These are phyloP conservation scores for Lentinula sp. DNA, from an alignment of 768 basidiomycete species.

Conservation along the genomic window DNA sequence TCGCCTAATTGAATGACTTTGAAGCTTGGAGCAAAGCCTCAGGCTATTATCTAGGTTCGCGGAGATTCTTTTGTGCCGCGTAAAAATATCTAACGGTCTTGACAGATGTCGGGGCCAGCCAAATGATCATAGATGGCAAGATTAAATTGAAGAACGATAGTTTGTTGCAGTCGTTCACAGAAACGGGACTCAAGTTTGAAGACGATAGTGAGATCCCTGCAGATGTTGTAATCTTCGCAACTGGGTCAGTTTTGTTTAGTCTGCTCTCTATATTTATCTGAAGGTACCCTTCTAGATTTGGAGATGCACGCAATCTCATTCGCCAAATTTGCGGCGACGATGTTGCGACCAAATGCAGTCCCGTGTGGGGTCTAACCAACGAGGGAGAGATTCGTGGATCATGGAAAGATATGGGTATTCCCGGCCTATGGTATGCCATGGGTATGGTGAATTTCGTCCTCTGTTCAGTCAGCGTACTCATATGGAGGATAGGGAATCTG, in stretches of 20 bases:
- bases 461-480: neutral
- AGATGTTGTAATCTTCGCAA: conserved; percentile 56
- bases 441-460: neutral
- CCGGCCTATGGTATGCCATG: conserved; percentile 46
- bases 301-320: conserved; percentile 33
- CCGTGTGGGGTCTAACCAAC: conserved; percentile 54
- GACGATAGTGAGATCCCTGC: conserved; percentile 40
- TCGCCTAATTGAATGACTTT: conserved; percentile 7
- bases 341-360: conserved; percentile 36
- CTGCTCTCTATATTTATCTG: neutral
- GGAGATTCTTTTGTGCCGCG: neutral
- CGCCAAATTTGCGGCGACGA: conserved; percentile 42
- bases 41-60: conserved; percentile 52
- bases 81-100: neutral
- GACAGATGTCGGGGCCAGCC: conserved; percentile 52
- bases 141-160: conserved; percentile 67
- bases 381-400: conserved; percentile 58
- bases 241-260: conserved; percentile 34
- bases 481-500: conserved; percentile 39
- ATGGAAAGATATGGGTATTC: conserved; percentile 45
- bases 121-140: conserved; percentile 59
- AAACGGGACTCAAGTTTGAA: conserved; percentile 40
- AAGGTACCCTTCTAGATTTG: conserved; percentile 28
- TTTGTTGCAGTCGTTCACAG: conserved; percentile 37
- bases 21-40: conserved; percentile 28